These are phyloP conservation scores for Inonotus hispidus DNA, from an alignment of 1,284 basidiomycete species.

Conservation along the genomic window DNA sequence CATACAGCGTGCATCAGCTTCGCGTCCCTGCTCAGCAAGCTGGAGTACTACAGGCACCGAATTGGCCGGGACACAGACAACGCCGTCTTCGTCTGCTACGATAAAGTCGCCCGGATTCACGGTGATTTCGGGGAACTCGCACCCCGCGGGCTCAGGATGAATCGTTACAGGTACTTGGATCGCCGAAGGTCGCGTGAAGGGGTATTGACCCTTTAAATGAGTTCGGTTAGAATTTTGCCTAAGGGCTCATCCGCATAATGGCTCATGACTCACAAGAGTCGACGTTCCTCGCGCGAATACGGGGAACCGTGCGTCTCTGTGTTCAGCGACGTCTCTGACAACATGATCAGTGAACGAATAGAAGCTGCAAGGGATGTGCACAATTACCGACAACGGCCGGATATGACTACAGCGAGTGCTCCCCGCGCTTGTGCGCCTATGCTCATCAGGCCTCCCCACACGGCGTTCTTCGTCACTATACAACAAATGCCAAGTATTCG, in stretches of 20 bases:
- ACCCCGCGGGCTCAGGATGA: constrained; percentile 27
- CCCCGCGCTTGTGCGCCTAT: constrained; percentile 70
- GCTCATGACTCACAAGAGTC: constrained; percentile 41
- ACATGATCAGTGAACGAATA: neutral
- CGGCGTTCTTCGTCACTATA: constrained; percentile 73
- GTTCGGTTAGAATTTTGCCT: neutral
- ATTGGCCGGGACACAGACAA: constrained; percentile 72
- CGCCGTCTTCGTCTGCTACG: constrained; percentile 85
- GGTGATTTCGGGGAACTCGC: constrained; percentile 34
- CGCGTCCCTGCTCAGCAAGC: constrained; percentile 54
- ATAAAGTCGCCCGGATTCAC: constrained; percentile 82
- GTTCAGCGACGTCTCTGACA: constrained; percentile 70
- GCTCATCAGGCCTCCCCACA: constrained; percentile 92
- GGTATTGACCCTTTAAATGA: constrained; percentile 58
- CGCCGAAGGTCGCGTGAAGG: constrained; percentile 80
- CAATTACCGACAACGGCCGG: constrained; percentile 55
- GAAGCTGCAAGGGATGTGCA: neutral
- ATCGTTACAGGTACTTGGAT: constrained; percentile 74
- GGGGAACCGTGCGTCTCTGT: constrained; percentile 61
- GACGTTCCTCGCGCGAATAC: constrained; percentile 81
- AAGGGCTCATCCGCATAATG: neutral
- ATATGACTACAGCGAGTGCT: constrained; percentile 73
- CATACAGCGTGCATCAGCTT: constrained; percentile 72
- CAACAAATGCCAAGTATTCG: neutral
- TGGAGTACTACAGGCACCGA: constrained; percentile 56